Evolutionary conservation across 2,329 filamentous ascomycete genomes (phyloP), one percentile per base, ranked within the genome.

Genomic region (Aspergillus fumigatus): DNA sequence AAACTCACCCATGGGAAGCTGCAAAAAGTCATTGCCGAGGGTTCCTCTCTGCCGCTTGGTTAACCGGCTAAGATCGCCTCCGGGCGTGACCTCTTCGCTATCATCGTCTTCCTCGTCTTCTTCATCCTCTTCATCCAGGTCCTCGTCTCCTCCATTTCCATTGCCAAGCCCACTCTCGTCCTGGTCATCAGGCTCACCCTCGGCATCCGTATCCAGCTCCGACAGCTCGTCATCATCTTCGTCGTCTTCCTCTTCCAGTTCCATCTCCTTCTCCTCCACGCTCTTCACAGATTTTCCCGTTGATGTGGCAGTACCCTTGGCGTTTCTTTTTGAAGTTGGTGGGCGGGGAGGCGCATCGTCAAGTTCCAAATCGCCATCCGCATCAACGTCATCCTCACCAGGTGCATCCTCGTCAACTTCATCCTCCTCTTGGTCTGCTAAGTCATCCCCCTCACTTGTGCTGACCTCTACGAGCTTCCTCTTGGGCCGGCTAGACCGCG

Each of bases 1-100:
- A 43, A 41, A 61, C 73, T 65, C 67, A 80, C 77, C 79, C 74
- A 86, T 87, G 8, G 82, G 83, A 8, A 86, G 73, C 50, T 79
- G 75, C 61, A 80, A 65, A 58, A 80, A 78, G 59, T 75, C 73
- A 72, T 79, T 79, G 19, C 77, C 77, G 51, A 86, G 79, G 53
- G 84, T 79, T 2, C 84, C 84, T 54, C 86, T 77, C 73, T 90
- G 88, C 51, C 88, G 78, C 65, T 87, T 84, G 17, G 88, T 90
- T 72, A 89, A 77, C 67, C 86, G 87, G 69, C 76, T 84, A 25
- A 84, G 72, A 67, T 89, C 86, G 3, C 76, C 77, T 48, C 74
- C 76, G 25, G 80, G 77, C 4, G 72, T 79, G 41, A 63, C 64
- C 51, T 69, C 71, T 63, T 77, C 69, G 56, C 72, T 70, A 25